Base-by-base conservation (phyloP, 495 filamentous ascomycete species). In the Saxispiralis lemnorum region DNA sequence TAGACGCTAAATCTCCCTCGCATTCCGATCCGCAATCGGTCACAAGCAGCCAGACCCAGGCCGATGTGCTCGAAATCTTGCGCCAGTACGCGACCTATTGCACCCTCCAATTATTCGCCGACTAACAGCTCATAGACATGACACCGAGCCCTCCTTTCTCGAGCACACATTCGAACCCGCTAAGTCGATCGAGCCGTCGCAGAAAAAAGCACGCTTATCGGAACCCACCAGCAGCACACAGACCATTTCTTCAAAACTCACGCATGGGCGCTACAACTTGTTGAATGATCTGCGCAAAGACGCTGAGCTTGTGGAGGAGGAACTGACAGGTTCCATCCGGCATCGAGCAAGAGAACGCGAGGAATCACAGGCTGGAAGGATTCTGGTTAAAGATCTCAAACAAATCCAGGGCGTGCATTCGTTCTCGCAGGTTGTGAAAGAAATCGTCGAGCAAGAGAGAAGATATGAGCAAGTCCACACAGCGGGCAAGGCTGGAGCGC, bases 81-180 rank as follows among this genome's bases (percentile, higher is more conserved):
- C 28, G 39, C 20, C 41, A 33, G 30, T 30, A 42, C 12, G 42
- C 36, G 10, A 20, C 30, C n/a, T n/a, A n/a, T 14, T 12, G 28
- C 14, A 7, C 4, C 1, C 18, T n/a, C 38, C 15, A 35, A 33
- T 31, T 30, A 11, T 32, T 14, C 15, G 9, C 28, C 16, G 3
- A 19, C 43, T 52, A 21, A 55, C 45, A 7, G 31, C 18, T 7
- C 34, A 40, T 40, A 61, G 58, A 43, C 48, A 54, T 39, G 61
- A 64, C 45, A 59, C 56, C 20, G 32, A 42, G 6, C 61, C 59
- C 4, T 62, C 59, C 2, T 57, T 62, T 41, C 51, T 64, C 2
- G 34, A 53, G 14, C 46, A 45, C 52, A 12, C 33, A 31, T n/a
- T 55, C 45, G 16, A 47, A 43, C 6, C 15, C 34, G 13, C 3